These are phyloP conservation scores for Capronia coronata DNA, from an alignment of 2,329 filamentous ascomycete species.

Conservation along the genomic window DNA sequence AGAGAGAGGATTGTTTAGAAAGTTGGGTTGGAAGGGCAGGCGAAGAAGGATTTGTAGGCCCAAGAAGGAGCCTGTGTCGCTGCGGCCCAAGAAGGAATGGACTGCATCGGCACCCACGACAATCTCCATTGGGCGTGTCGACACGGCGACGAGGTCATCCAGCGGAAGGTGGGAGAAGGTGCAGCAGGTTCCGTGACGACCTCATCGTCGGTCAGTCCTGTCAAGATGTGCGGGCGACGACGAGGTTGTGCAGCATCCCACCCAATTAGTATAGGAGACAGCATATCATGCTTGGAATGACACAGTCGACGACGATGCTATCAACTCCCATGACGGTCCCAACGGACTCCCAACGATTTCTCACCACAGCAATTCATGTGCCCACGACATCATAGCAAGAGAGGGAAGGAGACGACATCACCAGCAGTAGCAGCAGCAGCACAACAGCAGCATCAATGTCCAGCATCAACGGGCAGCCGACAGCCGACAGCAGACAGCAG, in stretches of 20 bases:
- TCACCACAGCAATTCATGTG: neutral
- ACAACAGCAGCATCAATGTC: neutral
- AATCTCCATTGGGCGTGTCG: neutral
- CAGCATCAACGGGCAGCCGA: neutral
- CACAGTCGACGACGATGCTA: neutral
- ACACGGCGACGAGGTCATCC: neutral
- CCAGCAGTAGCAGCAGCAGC: neutral
- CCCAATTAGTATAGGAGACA: neutral
- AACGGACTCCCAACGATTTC: too few species aligned
- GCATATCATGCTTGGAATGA: neutral
- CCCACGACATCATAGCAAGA: neutral
- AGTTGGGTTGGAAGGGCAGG: slow-evolving; percentile 3
- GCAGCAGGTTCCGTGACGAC: neutral
- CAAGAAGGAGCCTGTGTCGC: slow-evolving; percentile 1
- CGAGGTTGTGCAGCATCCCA: neutral
- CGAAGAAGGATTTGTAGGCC: slow-evolving; percentile 12
- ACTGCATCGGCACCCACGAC: neutral
- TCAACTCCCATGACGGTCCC: neutral
- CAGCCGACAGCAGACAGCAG: too few species aligned
- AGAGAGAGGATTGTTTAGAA: slow-evolving; percentile 8
- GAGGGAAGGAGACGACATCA: neutral
- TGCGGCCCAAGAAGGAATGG: slow-evolving; percentile 13
- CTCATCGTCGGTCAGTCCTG: neutral
- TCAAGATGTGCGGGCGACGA: neutral
- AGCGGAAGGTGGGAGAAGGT: neutral